Evolutionary conservation across 345 rosid genomes (phyloP).

Genomic region (Ceriops zippeliana): DNA sequence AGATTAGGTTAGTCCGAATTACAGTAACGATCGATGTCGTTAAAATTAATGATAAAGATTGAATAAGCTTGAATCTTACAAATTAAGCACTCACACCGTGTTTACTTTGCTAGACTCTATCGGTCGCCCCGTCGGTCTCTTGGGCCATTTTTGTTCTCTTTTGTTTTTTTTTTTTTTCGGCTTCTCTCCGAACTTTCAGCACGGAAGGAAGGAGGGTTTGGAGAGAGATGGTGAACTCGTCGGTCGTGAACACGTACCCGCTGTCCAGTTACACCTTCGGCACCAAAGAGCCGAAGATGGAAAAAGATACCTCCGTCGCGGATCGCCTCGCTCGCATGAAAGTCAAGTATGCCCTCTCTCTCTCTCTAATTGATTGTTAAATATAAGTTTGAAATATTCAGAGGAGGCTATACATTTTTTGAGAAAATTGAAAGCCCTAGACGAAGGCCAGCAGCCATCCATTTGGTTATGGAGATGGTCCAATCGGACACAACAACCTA

Average conservation of each 20-base stretch:
- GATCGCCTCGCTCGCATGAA: constrained; percentile 99
- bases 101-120: no score
- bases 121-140: no score
- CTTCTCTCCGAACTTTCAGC: no score
- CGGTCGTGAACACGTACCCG: constrained; percentile 89
- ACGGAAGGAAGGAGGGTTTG: no score
- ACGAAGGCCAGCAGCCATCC: background rate
- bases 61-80: no score
- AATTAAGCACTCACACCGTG: no score
- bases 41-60: no score
- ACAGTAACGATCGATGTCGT: no score
- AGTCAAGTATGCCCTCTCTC: constrained; percentile 58
- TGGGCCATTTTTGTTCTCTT: no score
- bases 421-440: constrained; percentile 23
- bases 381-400: background rate
- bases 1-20: no score
- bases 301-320: constrained; percentile 91
- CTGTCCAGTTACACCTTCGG: constrained; percentile 92
- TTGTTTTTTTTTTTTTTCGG: no score
- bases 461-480: background rate
- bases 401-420: background rate
- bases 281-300: constrained; percentile 94
- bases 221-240: constrained; percentile 56
- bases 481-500: no score
- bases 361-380: background rate